Base-by-base conservation (phyloP, 2,329 filamentous ascomycete species). In the Neopestalotiopsis clavispora region DNA sequence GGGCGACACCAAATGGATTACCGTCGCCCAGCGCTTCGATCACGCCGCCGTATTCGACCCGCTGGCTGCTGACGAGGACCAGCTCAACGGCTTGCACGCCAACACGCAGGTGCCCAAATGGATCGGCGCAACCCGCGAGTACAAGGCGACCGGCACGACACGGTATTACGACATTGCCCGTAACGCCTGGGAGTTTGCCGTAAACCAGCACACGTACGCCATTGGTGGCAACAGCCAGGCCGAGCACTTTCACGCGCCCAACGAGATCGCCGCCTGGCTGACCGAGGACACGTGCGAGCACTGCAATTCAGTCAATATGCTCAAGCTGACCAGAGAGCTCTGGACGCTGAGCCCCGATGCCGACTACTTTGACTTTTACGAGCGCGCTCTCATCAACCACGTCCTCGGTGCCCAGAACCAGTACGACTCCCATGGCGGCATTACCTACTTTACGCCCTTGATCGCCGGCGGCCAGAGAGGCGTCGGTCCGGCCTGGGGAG, bases 251-350 rank as follows among this genome's bases (percentile, higher is more conserved):
- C 81, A 78, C 14, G 74, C 75, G 0, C 79, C 85, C 0, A 80
- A 86, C 69, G 83, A 80, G 10, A 87, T 87, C 66, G 78, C 85
- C 0, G 73, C 71, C 2, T 83, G 80, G 65, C 76, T 88, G 12
- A 75, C 75, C 3, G 72, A 76, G 0, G 86, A 88, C 72, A 87
- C 85, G 0, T 82, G 80, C 59, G 86, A 88, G 75, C 80, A 80
- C 1, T 87, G 86, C 76, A 87, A 87, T 74, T 85, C 84, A 0
- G 87, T 87, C 74, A 88, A 88, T 72, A 88, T 87, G 86, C 82
- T 87, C 60, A 87, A 87, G 73, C 75, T 88, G 45, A 86, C 86
- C 0, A 80, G 84, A 0, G 84, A 87, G 67, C 78, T 88, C 4
- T 88, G 83, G 82, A 75, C 79, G 1, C 74, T 82, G 40, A 78